Evolutionary conservation across 768 basidiomycete genomes (phyloP).

Genomic region (Calocybe cyanea): DNA sequence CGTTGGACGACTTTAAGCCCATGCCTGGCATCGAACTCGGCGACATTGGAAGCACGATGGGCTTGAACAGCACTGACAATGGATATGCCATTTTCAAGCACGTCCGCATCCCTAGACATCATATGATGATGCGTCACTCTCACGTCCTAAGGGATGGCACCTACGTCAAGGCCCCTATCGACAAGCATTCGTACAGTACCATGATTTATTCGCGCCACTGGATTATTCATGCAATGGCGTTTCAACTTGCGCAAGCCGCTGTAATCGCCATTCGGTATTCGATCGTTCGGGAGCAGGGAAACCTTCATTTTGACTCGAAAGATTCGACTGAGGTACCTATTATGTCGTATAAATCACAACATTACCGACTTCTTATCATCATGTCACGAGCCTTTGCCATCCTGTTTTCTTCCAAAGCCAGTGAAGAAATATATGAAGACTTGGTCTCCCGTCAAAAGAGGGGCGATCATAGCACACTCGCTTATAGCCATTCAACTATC

Average conservation of each 20-base stretch:
- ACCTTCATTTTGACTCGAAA: slow-evolving; percentile 12
- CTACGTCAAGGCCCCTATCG: slow-evolving; percentile 10
- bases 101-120: slow-evolving; percentile 20
- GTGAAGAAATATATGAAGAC: slow-evolving; percentile 12
- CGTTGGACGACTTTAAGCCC: slow-evolving; percentile 18
- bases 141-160: slow-evolving; percentile 18
- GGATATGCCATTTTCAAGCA: slow-evolving; percentile 22
- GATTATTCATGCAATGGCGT: slow-evolving; percentile 15
- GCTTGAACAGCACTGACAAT: slow-evolving; percentile 21
- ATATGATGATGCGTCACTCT: slow-evolving; percentile 21
- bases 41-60: slow-evolving; percentile 22
- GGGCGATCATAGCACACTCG: slow-evolving; percentile 11
- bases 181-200: slow-evolving; percentile 19
- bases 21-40: slow-evolving; percentile 22
- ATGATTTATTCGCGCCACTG: slow-evolving; percentile 19
- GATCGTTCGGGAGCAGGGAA: slow-evolving; percentile 22
- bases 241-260: slow-evolving; percentile 21
- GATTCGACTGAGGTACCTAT: slow-evolving; percentile 13
- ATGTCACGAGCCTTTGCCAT: slow-evolving; percentile 19
- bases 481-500: slow-evolving; percentile 15
- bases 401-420: slow-evolving; percentile 15
- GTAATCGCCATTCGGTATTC: slow-evolving; percentile 25
- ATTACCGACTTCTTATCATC: slow-evolving; percentile 16
- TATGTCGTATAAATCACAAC: slow-evolving; percentile 20
- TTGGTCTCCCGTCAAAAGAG: slow-evolving; percentile 5